Conservation (phyloP, 1,284 basidiomycete genomes). For the Papiliotrema nemorosa region DNA sequence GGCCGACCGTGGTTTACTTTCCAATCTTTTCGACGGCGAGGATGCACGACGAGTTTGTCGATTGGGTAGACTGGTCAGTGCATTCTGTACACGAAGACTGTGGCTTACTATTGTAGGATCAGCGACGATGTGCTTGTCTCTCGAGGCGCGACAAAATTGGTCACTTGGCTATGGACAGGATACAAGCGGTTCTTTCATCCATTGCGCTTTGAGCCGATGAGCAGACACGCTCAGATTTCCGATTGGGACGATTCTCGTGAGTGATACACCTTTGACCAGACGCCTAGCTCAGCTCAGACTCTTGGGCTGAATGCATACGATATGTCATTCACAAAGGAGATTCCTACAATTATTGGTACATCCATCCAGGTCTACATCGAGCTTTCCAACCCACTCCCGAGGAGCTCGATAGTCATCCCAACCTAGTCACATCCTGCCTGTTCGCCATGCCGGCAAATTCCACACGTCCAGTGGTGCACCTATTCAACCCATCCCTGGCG, state of each 20-base stretch:
- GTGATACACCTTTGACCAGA: too few species aligned
- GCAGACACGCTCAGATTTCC: slow-evolving; percentile 5
- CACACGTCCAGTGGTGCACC: neutral
- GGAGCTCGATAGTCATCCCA: slow-evolving; percentile 2
- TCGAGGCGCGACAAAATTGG: slow-evolving; percentile 7
- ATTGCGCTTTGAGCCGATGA: neutral
- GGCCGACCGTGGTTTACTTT: slow-evolving; percentile 18
- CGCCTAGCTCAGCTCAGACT: slow-evolving; percentile 12
- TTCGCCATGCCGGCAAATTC: slow-evolving; percentile 9
- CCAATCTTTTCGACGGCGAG: slow-evolving; percentile 28
- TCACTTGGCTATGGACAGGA: slow-evolving; percentile 27
- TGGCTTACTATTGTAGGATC: slow-evolving; percentile 14
- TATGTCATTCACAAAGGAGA: neutral
- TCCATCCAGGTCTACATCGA: slow-evolving; percentile 14
- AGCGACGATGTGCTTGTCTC: slow-evolving; percentile 19
- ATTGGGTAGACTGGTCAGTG: slow-evolving; percentile 25
- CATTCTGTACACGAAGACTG: neutral
- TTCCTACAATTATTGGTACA: slow-evolving; percentile 6
- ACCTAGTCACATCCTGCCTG: slow-evolving; percentile 14
- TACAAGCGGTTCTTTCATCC: slow-evolving; percentile 19
- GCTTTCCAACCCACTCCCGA: slow-evolving; percentile 10
- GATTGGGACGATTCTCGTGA: slow-evolving; percentile 24
- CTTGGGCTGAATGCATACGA: slow-evolving; percentile 11
- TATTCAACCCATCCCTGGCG: slow-evolving; percentile 6
- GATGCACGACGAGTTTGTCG: slow-evolving; percentile 15